Evolutionary conservation across 108 stramenopile species (phyloP), one percentile per base, ranked within the genome.

Genomic region (Craspedostauros australis): DNA sequence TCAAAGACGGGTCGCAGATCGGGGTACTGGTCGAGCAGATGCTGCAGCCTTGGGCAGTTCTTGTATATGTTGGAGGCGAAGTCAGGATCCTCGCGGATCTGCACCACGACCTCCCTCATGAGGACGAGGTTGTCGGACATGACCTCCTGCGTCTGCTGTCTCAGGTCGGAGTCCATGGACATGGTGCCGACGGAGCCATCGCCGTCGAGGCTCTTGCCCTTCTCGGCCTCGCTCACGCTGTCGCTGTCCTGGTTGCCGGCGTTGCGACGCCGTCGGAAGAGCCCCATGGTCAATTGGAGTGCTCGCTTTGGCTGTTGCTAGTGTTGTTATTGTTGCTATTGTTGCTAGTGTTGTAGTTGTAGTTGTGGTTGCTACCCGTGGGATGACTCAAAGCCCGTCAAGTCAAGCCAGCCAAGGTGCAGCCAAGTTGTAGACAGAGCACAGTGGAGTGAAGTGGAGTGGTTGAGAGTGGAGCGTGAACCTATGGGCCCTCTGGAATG

Each of bases 1-100:
- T 78, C 72, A 59, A 78, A 78, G 34, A 78, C 56, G 5, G 72
- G 72, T 23, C 72, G 44, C 19, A 78, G 38, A 54, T 78, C 77
- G 14, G 77, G 77, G 24, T 69, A 46, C 21, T 66, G 55, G 14
- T 70, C 61, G 20, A 78, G 38, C 41, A 78, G 38, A 45, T 74
- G 72, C 30, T 74, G 77, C 18, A 78, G 38, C 21, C 77, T 49
- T 18, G 77, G 77, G 40, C 77, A 78, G 42, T 78, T 38, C 8
- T 31, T 40, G 51, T 78, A 78, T n/a, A 78, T 77, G 20, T 30
- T 49, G 38, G 42, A 42, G 23, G 76, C 76, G 64, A 71, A 77
- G 1, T 60, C 61, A 4, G 49, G 51, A 14, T 77, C 70, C 30
- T 72, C 58, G 6, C 76, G 60, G 0, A 77, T 63, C 32, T 42